Evolutionary conservation across 2,329 filamentous ascomycete species (phyloP).

Genomic region (Falciphora oryzae): DNA sequence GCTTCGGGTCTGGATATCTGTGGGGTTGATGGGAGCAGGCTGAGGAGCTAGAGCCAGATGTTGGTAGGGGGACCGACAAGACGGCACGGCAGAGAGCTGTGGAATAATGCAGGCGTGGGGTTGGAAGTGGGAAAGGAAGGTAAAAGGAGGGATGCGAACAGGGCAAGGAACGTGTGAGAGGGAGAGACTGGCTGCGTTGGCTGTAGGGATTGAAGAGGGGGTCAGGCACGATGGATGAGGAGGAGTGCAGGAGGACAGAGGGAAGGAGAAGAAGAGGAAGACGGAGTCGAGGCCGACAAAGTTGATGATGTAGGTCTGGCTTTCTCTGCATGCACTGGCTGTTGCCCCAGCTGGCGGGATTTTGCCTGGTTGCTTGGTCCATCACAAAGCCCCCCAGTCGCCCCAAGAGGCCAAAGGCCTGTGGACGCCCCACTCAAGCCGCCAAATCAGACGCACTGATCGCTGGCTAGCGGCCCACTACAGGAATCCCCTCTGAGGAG

Average conservation of each 20-base stretch:
- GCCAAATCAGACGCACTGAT: conserved; percentile 5
- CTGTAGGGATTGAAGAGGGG: conserved; percentile 6
- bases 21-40: conserved; percentile 4
- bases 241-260: conserved; percentile 6
- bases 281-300: conserved; percentile 10
- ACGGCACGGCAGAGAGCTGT: conserved; percentile 5
- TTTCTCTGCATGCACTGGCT: conserved; percentile 12
- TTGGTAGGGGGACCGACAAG: background rate
- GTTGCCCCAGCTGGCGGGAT: conserved; percentile 15
- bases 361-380: conserved; percentile 6
- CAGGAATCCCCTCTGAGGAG: background rate
- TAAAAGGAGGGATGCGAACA: background rate
- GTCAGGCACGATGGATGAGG: conserved; percentile 9
- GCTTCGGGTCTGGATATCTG: conserved; percentile 8
- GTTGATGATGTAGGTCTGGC: conserved; percentile 14
- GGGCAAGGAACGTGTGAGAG: conserved; percentile 10
- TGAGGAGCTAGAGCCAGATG: conserved; percentile 5
- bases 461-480: conserved; percentile 6
- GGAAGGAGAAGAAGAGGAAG: conserved; percentile 7
- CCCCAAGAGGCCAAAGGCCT: conserved; percentile 2
- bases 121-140: background rate
- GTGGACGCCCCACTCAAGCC: conserved; percentile 2
- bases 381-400: background rate
- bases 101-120: conserved; percentile 2
- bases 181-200: conserved; percentile 5